Evolutionary conservation across 2,329 filamentous ascomycete genomes (phyloP), one percentile per base, ranked within the genome.

Genomic region (Triangularia verruculosa): DNA sequence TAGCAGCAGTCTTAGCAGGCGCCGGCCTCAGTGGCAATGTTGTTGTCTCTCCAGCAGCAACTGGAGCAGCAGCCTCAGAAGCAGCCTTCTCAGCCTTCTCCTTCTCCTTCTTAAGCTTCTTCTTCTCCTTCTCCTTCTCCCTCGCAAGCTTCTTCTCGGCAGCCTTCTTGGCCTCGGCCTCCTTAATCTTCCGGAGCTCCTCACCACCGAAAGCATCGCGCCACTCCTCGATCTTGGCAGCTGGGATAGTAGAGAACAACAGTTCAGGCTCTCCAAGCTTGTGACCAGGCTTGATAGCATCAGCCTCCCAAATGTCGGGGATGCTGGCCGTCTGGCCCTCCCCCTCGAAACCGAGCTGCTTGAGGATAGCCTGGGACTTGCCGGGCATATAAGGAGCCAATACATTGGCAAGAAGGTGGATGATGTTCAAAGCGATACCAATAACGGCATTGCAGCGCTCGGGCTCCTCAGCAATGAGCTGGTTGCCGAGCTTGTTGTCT

Each of bases 351-450:
- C 89, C 86, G 27, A 98, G 84, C 79, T 97, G 94, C 67, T 85
- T 77, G 68, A 92, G 85, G 70, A 97, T 97, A 30, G 86, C 86
- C 64, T 83, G 83, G 3, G 90, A 83, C 8, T 90, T 93, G n/a
- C 84, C 83, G 47, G 92, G 93, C 82, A 97, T 91, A 78, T 94
- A 97, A 0, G 93, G 93, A 59, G 87, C 86, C 62, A 93, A 85
- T 52, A 97, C 79, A 61, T 86, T 88, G 22, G 93, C 91, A 56
- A 96, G 83, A 30, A 97, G 87, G 73, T 94, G 87, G 61, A 94
- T 87, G 68, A 93, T 86, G 78, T 96, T 96, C 65, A 96, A 81
- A 0, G 89, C 91, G n/a, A 93, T 81, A 61, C 91, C 90, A 61
- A 96, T 82, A n/a, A 86, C 83, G 6, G 82, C 80, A 34, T 79